Evolutionary conservation across 768 basidiomycete species (phyloP), one percentile per base, ranked within the genome.

Genomic region (Infundibulicybe gibba): DNA sequence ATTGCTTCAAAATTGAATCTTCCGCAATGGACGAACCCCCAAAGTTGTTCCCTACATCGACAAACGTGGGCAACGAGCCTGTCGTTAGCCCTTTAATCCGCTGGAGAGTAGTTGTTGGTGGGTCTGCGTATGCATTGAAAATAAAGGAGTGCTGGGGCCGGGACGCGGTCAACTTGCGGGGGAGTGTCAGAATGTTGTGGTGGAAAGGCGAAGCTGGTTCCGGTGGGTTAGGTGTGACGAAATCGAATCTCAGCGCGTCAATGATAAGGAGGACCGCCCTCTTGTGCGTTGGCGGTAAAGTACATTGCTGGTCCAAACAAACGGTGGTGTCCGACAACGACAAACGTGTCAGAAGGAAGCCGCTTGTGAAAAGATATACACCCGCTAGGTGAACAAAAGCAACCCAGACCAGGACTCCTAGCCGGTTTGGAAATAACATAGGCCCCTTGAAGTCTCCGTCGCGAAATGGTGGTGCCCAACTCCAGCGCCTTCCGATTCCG

Each of bases 51-150:
- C 94, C 92, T n/a, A 89, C 76, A 59, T 98, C 95, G 34, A 97
- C 80, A 59, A 99, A 97, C 0, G 95, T 98, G 0, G 95, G 94
- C 8, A 99, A 69, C 0, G 93, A 94, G 8, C 95, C 97, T 0
- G 97, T 97, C 0, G 93, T 97, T 35, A 99, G 69, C 0, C 85
- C 97, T 58, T 99, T 99, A 54, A 99, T 84, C 2, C 97, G 80
- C 62, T 98, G 97, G 33, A 98, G 76, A 0, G 95, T 98, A 0
- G 92, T 82, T 0, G 97, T 99, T 0, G 97, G 97, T 0, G 97
- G 95, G 58, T 99, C 95, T 3, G 93, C 82, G 65, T 90, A 85
- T 2, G 91, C 76, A 59, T 97, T 88, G 65, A 91, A 93, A 38
- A 98, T 71, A 63, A 95, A 82, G 0, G 94, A 94, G 44, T 84